phyloP scores from a whole-genome alignment of 2,329 filamentous ascomycete species.

The Geosmithia morbida region DNA sequence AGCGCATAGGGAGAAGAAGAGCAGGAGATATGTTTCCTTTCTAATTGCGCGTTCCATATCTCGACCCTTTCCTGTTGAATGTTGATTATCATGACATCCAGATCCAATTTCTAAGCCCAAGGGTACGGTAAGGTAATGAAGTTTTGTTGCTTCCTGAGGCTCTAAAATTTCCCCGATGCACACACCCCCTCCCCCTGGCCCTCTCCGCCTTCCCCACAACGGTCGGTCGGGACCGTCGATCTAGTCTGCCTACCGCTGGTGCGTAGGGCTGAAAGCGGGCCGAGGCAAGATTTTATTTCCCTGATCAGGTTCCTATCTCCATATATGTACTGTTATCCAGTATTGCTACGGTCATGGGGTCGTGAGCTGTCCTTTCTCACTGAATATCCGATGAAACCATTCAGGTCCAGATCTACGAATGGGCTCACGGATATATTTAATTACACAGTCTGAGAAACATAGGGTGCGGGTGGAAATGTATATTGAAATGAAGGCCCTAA shows the following conservation, averaged over 20 bases:
- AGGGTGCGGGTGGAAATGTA: neutral
- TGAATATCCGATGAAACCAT: neutral
- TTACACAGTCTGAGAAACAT: neutral
- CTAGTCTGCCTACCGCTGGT: neutral
- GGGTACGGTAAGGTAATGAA: too few relatives aligned
- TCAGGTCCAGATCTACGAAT: neutral
- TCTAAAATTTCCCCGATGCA: neutral
- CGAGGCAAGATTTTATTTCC: neutral
- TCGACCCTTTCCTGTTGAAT: too few relatives aligned
- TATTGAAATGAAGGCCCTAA: neutral
- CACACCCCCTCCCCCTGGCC: neutral
- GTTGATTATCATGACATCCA: too few relatives aligned
- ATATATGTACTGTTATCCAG: neutral
- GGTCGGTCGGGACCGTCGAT: too few relatives aligned
- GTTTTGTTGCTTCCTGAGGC: neutral
- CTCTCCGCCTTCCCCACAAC: neutral
- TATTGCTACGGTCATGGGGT: neutral
- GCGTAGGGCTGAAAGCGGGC: slow-evolving; percentile 3
- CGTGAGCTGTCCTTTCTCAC: neutral
- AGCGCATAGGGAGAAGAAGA: too few relatives aligned
- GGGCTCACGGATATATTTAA: too few relatives aligned
- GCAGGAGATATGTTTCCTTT: too few relatives aligned
- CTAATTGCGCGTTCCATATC: too few relatives aligned
- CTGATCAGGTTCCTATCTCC: neutral
- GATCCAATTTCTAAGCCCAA: too few relatives aligned